Conservation (phyloP, 352 stramenopile genomes). For the Hyphochytrium catenoides region DNA sequence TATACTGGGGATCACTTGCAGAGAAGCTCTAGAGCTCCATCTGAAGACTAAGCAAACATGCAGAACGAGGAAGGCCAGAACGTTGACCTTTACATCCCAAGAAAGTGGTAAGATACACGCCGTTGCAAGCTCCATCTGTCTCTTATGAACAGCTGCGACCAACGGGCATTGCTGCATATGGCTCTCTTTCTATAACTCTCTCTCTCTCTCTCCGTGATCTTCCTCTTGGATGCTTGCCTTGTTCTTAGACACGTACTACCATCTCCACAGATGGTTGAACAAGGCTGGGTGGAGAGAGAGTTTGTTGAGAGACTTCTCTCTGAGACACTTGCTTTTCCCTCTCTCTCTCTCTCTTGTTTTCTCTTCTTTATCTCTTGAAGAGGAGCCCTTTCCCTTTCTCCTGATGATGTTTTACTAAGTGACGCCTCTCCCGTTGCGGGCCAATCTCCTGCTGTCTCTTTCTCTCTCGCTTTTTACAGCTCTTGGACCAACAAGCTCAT, state of each 20-base stretch:
- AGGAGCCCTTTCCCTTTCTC: too few relatives aligned
- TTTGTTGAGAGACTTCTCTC: too few relatives aligned
- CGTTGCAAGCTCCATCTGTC: too few relatives aligned
- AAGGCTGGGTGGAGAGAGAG: too few relatives aligned
- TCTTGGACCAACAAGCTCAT: constrained; percentile 97
- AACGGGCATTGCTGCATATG: too few relatives aligned
- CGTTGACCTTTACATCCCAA: constrained; percentile 94
- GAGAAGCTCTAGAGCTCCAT: too few relatives aligned
- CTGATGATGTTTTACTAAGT: not conserved
- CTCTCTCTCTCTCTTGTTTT: too few relatives aligned
- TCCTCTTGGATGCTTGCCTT: not conserved
- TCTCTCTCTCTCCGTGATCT: not conserved
- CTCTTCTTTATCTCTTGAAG: too few relatives aligned
- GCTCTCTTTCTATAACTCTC: constrained; percentile 3
- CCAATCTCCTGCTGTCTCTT: constrained; percentile 1
- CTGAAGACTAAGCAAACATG: too few relatives aligned
- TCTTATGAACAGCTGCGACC: too few relatives aligned
- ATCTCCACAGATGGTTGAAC: not conserved
- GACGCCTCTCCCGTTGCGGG: not conserved
- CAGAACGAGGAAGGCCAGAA: constrained; percentile 91
- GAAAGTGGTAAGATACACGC: constrained; percentile 77
- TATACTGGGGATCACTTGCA: too few relatives aligned
- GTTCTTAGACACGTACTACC: not conserved
- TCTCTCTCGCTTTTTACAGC: constrained; percentile 15
- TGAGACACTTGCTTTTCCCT: too few relatives aligned